Conservation (phyloP, 495 filamentous ascomycete species). For the Lophiotrema nucula region DNA sequence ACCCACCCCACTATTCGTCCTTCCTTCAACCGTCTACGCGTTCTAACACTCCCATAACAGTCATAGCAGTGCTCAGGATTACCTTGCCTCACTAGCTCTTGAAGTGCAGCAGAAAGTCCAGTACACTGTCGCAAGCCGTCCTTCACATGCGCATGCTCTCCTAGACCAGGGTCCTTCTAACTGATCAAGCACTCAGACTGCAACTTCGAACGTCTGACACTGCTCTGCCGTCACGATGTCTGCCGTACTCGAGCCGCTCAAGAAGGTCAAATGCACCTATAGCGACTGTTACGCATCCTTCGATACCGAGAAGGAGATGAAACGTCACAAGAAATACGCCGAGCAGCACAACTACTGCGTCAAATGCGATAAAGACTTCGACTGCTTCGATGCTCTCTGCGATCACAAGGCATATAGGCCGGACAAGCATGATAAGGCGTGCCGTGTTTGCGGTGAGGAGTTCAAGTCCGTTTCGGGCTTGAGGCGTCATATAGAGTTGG, state of each 20-base stretch:
- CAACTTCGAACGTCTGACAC: too few relatives aligned
- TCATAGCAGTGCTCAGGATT: too few relatives aligned
- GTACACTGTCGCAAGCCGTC: too few relatives aligned
- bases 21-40: too few relatives aligned
- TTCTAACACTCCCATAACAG: too few relatives aligned
- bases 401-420: slow-evolving; percentile 32
- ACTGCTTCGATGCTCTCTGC: slow-evolving; percentile 43
- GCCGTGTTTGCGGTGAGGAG: slow-evolving; percentile 52
- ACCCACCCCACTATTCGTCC: too few relatives aligned
- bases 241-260: slow-evolving; percentile 10
- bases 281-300: slow-evolving; percentile 32
- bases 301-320: slow-evolving; percentile 43
- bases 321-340: slow-evolving; percentile 47
- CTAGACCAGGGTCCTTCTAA: too few relatives aligned
- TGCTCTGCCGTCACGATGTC: slow-evolving; percentile 22
- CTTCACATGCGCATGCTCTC: too few relatives aligned
- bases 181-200: too few relatives aligned
- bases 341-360: slow-evolving; percentile 53
- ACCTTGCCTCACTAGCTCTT: too few relatives aligned
- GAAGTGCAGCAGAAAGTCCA: too few relatives aligned
- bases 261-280: slow-evolving; percentile 26
- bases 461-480: slow-evolving; percentile 50
- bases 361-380: slow-evolving; percentile 52
- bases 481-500: slow-evolving; percentile 48
- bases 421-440: slow-evolving; percentile 40